phyloP scores from a whole-genome alignment of 163 green algal species.

The Chlamydomonas reinhardtii region DNA sequence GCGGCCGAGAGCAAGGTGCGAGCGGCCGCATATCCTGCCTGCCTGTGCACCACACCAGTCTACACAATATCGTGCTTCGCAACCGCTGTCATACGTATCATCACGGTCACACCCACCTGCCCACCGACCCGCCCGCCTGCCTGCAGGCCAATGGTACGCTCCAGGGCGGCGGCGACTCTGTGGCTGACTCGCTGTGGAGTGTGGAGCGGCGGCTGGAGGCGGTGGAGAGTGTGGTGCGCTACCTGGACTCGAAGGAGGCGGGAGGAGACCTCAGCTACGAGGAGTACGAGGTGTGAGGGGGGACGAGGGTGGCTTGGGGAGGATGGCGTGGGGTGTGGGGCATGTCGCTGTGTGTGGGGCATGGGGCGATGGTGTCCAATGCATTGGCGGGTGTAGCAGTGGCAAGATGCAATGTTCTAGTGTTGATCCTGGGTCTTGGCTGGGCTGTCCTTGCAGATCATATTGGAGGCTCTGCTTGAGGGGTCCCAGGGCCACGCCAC shows the following conservation, averaged over 20 bases:
- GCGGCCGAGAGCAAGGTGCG: slow-evolving; percentile 18
- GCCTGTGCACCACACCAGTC: no score
- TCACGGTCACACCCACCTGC: no score
- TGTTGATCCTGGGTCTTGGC: no score
- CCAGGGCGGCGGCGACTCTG: neutral
- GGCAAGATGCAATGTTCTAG: no score
- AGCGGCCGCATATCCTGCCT: no score
- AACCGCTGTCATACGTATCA: no score
- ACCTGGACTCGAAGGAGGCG: slow-evolving; percentile 44
- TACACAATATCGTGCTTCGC: no score
- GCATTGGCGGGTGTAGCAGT: no score
- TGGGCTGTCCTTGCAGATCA: slow-evolving; percentile 12
- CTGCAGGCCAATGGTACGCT: neutral
- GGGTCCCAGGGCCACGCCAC: slow-evolving; percentile 24
- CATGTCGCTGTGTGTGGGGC: no score
- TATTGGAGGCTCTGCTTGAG: slow-evolving; percentile 46
- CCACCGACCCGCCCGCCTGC: no score
- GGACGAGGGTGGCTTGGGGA: neutral
- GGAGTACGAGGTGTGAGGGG: slow-evolving; percentile 36
- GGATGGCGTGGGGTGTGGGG: no score
- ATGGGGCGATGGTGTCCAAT: no score
- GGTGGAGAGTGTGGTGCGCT: slow-evolving; percentile 27
- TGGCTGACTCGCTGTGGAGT: slow-evolving; percentile 29
- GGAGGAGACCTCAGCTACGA: slow-evolving; percentile 31
- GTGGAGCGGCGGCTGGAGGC: slow-evolving; percentile 47